Conservation (phyloP, 208 protist genomes). For the Trypanosoma vivax region DNA sequence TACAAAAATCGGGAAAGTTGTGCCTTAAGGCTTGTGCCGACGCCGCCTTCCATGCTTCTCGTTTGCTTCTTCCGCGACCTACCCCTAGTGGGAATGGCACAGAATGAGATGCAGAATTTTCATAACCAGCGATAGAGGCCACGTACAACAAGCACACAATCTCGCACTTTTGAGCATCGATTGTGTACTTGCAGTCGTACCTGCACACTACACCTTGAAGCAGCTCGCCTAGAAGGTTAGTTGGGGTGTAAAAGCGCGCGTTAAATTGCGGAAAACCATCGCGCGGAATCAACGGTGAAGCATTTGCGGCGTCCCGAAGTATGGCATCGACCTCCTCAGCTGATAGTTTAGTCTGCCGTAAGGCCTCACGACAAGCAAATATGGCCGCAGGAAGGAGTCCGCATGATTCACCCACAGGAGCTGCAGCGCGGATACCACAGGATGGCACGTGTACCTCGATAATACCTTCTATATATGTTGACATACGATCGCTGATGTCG, state of each 20-base stretch:
- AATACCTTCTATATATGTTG: constrained; percentile 12
- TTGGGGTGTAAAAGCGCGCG: constrained; percentile 42
- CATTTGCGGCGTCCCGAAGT: constrained; percentile 12
- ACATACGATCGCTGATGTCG: constrained; percentile 1
- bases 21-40: constrained; percentile 39
- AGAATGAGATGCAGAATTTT: constrained; percentile 2
- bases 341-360: not conserved
- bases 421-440: constrained; percentile 5
- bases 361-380: constrained; percentile 2
- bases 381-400: constrained; percentile 16
- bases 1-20: constrained; percentile 39
- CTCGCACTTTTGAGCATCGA: constrained; percentile 9
- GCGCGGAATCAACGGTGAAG: constrained; percentile 21
- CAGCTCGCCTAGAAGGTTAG: constrained; percentile 49
- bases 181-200: constrained; percentile 48
- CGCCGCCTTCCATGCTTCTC: constrained; percentile 45
- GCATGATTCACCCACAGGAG: constrained; percentile 1
- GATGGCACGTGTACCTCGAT: constrained; percentile 16
- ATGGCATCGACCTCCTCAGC: not conserved
- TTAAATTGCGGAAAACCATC: constrained; percentile 41
- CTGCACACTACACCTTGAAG: constrained; percentile 44
- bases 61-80: constrained; percentile 38
- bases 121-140: constrained; percentile 3
- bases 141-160: constrained; percentile 20
- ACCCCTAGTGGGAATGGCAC: constrained; percentile 34